These are phyloP conservation scores for Yamadazyma sp. DNA, from an alignment of 1,139 yeast genomes.

Conservation along the genomic window DNA sequence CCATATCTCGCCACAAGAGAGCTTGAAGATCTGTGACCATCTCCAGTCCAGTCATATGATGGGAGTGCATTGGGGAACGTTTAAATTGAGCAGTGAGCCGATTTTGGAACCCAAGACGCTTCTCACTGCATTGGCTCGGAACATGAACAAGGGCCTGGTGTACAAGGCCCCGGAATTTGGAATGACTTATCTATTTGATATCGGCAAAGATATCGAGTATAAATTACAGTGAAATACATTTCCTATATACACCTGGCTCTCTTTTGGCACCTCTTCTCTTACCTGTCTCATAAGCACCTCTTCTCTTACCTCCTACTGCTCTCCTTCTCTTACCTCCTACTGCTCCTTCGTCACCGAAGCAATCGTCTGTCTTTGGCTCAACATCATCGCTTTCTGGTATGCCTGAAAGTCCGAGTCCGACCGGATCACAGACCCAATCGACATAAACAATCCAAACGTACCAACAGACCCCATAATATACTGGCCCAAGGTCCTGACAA, in stretches of 20 bases:
- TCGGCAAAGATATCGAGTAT: constrained; percentile 18
- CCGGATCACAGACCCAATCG: constrained; percentile 90
- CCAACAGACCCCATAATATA: constrained; percentile 97
- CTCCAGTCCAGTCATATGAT: constrained; percentile 61
- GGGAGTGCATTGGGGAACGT: constrained; percentile 97
- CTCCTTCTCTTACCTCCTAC: neutral
- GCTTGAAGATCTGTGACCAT: constrained; percentile 65
- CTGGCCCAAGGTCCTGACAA: constrained; percentile 93
- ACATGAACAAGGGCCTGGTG: constrained; percentile 16
- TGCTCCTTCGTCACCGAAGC: neutral
- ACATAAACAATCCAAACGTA: constrained; percentile 94
- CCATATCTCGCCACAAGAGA: constrained; percentile 82
- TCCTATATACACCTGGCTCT: constrained; percentile 5
- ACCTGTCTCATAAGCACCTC: neutral
- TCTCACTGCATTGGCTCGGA: constrained; percentile 25
- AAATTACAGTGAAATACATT: constrained; percentile 11
- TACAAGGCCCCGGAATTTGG: constrained; percentile 45
- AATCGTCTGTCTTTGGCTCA: constrained; percentile 28
- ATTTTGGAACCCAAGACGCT: constrained; percentile 73
- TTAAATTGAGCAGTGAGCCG: constrained; percentile 83
- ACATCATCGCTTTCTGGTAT: constrained; percentile 38
- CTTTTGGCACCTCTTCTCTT: neutral
- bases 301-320: neutral
- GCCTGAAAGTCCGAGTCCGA: constrained; percentile 58
- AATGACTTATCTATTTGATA: constrained; percentile 37